Base-by-base conservation (phyloP, 2,329 filamentous ascomycete species). In the Penicillium sp. region DNA sequence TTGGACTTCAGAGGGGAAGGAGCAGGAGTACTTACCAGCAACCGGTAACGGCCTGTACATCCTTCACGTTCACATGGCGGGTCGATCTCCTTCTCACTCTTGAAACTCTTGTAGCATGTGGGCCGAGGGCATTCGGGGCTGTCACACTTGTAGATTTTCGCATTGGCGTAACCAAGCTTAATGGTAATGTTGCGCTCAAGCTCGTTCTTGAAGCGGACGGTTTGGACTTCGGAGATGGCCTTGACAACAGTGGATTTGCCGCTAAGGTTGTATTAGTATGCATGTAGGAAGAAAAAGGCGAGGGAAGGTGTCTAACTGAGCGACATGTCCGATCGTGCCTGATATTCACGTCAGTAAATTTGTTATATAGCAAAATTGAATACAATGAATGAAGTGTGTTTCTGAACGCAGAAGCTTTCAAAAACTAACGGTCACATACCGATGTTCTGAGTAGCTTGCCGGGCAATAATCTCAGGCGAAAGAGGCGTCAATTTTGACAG, bases 171-270 rank as follows among this genome's bases (percentile, higher is more conserved):
- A 75, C 94, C 94, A 70, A 99, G 85, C 86, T 99, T 99, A 83
- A 99, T 99, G 71, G 94, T 99, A 72, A 99, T 99, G 78, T 99
- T 99, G 72, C 94, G 85, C 80, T 97, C 95, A 79, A 97, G 81
- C 80, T 99, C 94, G 81, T 97, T 99, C 89, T 99, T 99, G 84
- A 99, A 99, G 67, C 94, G 87, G 72, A 99, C 94, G 18, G 94
- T 99, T 84, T 99, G 94, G 62, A 99, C 94, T 61, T 94, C 94
- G 2, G 94, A 97, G 70, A 99, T 97, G 69, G 94, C 94, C 84
- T 99, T 99, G 69, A 99, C 94, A 49, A 99, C 94, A 22, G 94
- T 99, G 60, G 91, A 96, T 78, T 97, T 97, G 74, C 93, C 93
- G 89, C 59, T 55, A 42, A 5, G 24, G 18, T 22, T 6, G 26